Conservation (phyloP, 2,329 filamentous ascomycete species). For the Phialophora chinensis region DNA sequence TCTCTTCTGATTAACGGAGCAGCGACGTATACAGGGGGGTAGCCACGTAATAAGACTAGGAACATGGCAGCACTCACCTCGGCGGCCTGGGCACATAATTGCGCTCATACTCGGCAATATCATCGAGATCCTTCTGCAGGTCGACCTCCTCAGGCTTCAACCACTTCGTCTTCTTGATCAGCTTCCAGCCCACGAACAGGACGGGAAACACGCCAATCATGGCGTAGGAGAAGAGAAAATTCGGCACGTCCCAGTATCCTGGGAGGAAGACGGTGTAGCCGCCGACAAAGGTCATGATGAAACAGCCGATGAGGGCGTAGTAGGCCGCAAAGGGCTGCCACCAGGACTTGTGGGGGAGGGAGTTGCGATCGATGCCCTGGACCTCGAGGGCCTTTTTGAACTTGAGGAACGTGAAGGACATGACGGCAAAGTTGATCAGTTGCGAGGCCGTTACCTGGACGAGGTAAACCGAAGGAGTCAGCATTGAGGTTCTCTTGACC, state of each 20-base stretch:
- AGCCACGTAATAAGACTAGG: neutral
- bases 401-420: constrained; percentile 72
- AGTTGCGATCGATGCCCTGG: constrained; percentile 71
- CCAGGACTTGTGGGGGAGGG: constrained; percentile 71
- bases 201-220: constrained; percentile 74
- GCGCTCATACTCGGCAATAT: constrained; percentile 71
- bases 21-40: neutral
- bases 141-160: constrained; percentile 66
- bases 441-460: constrained; percentile 70
- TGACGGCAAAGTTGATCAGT: constrained; percentile 73
- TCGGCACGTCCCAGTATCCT: constrained; percentile 68
- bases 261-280: constrained; percentile 79
- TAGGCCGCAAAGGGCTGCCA: constrained; percentile 76
- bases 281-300: constrained; percentile 74
- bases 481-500: neutral
- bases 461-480: neutral
- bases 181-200: constrained; percentile 74
- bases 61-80: constrained; percentile 51
- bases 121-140: constrained; percentile 65
- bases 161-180: constrained; percentile 67
- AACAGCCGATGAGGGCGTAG: constrained; percentile 66
- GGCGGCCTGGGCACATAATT: constrained; percentile 63
- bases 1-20: too few relatives aligned
- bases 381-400: constrained; percentile 72
- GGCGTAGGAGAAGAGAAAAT: constrained; percentile 78